Percentiles rank a stretch among this genome's conserved stretches.
These are phyloP conservation scores for Trebouxia sp. DNA, from an alignment of 139 green algal genomes.

Conservation along the genomic window DNA sequence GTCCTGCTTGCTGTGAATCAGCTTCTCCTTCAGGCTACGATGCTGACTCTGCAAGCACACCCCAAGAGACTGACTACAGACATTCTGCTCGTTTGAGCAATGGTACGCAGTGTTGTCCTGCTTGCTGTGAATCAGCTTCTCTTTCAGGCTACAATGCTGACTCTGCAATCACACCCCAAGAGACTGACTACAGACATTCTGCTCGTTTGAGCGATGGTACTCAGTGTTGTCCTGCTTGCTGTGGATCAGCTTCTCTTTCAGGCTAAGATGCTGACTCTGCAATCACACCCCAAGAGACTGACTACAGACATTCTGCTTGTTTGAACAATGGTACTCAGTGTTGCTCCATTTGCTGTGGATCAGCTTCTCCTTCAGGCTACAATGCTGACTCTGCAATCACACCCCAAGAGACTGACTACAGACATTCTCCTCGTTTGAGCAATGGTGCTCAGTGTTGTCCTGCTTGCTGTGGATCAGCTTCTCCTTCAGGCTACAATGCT, in stretches of 20 bases:
- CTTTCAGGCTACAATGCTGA: slow-evolving; percentile 20
- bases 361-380: slow-evolving; percentile 37
- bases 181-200: too few species aligned
- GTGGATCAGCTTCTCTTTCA: slow-evolving; percentile 36
- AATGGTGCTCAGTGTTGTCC: too few species aligned
- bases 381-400: slow-evolving; percentile 30
- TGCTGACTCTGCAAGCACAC: slow-evolving; percentile 29
- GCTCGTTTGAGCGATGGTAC: too few species aligned
- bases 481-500: too few species aligned
- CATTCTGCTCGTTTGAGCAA: too few species aligned
- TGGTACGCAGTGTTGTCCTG: too few species aligned
- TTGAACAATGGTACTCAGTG: too few species aligned
- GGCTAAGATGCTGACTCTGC: slow-evolving; percentile 28
- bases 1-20: slow-evolving; percentile 20
- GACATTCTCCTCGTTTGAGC: too few species aligned
- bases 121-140: slow-evolving; percentile 36
- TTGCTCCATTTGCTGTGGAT: background rate
- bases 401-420: background rate
- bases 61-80: background rate
- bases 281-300: background rate
- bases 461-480: too few species aligned
- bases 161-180: slow-evolving; percentile 22
- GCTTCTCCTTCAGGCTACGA: slow-evolving; percentile 34
- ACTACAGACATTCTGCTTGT: too few species aligned
- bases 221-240: slow-evolving; percentile 10